These are phyloP conservation scores for Simplicillium sp. DNA, from an alignment of 2,329 filamentous ascomycete species.

Conservation along the genomic window DNA sequence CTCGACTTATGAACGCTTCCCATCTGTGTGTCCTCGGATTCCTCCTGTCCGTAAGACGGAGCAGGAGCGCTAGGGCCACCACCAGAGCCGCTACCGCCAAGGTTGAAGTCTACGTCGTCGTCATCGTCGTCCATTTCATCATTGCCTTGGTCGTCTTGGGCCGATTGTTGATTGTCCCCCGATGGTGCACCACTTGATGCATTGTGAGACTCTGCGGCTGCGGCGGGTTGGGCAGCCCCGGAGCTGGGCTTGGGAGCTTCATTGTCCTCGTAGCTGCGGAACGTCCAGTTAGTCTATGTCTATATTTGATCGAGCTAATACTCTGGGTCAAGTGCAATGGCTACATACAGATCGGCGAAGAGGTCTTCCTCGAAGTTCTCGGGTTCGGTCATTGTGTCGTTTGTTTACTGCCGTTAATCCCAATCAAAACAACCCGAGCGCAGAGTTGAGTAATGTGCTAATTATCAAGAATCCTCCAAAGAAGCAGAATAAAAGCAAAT, in stretches of 20 bases:
- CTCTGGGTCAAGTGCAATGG: not conserved
- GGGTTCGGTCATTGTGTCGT: slow-evolving; percentile 58
- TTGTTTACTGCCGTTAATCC: not conserved
- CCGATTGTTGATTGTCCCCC: slow-evolving; percentile 14
- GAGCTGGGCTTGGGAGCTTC: slow-evolving; percentile 31
- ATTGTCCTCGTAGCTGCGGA: slow-evolving; percentile 56
- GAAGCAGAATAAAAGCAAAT: too few species aligned
- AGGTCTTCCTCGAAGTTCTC: slow-evolving; percentile 88
- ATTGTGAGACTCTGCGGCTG: slow-evolving; percentile 16
- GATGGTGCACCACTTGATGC: slow-evolving; percentile 16
- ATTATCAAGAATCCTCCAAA: too few species aligned
- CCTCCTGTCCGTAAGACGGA: slow-evolving; percentile 3
- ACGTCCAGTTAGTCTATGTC: not conserved
- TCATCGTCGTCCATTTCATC: slow-evolving; percentile 41
- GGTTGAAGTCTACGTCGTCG: slow-evolving; percentile 50
- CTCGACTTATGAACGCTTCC: slow-evolving; percentile 46
- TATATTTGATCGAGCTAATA: not conserved
- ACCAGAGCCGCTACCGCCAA: slow-evolving; percentile 28
- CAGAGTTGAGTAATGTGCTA: too few species aligned
- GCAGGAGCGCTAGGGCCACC: too few species aligned
- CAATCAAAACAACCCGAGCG: not conserved
- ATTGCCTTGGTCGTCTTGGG: slow-evolving; percentile 23
- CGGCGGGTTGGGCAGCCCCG: slow-evolving; percentile 3
- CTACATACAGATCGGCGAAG: slow-evolving; percentile 81
- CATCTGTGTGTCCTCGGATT: slow-evolving; percentile 19